A percentile compares a stretch with the other conserved stretches of the same genome.
Conservation (phyloP, 2,329 filamentous ascomycete species). For the Colletotrichum limetticola region DNA sequence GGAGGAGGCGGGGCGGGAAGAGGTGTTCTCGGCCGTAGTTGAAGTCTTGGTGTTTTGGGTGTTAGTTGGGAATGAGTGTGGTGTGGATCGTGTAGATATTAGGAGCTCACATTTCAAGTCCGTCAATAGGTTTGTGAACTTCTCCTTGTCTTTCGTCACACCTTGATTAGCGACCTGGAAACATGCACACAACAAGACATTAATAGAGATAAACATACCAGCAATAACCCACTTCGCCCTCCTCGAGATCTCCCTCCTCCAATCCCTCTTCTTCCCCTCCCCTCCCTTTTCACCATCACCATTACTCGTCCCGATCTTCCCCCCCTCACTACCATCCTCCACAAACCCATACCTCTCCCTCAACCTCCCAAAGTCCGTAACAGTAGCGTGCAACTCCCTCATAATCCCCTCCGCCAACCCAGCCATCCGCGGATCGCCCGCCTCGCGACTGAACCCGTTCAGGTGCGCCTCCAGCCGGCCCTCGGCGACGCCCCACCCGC, state of each 20-base stretch:
- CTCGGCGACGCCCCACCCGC: conserved; percentile 60
- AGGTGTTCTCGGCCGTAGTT: conserved; percentile 60
- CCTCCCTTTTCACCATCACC: not conserved
- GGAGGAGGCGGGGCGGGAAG: conserved; percentile 55
- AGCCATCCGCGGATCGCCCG: not conserved
- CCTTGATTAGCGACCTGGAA: not conserved
- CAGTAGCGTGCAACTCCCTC: not conserved
- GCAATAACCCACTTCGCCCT: not conserved
- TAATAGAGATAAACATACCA: not conserved
- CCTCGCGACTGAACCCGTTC: conserved; percentile 41
- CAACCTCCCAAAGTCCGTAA: not conserved
- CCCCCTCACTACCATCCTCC: not conserved
- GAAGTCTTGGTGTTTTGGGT: conserved; percentile 42
- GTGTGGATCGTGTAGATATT: not conserved
- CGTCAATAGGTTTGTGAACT: not conserved
- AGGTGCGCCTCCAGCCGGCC: conserved; percentile 56
- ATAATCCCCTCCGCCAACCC: not conserved
- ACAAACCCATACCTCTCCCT: not conserved
- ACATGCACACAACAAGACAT: not conserved
- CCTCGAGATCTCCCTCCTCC: not conserved
- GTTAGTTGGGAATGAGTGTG: not conserved
- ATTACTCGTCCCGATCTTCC: not conserved
- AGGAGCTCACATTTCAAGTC: not conserved
- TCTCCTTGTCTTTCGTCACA: not conserved
- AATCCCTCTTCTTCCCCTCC: not conserved